phyloP scores from a whole-genome alignment of 164 flowering plant species.

The Stephania yunnanensis region DNA sequence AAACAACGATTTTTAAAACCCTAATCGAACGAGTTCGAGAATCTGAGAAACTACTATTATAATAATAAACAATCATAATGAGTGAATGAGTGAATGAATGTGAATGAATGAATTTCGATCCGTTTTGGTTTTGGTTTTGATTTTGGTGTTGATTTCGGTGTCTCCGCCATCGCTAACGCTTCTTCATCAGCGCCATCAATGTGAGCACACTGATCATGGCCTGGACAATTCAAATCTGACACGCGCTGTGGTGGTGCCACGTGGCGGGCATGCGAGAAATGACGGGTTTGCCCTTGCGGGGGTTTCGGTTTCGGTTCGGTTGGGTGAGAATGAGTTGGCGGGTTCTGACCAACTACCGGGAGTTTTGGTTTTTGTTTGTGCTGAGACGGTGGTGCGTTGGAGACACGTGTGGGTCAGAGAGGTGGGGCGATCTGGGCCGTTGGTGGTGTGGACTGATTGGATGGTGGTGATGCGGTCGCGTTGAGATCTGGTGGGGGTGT shows the following conservation, averaged over 20 bases:
- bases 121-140: not conserved
- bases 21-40: not conserved
- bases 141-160: not conserved
- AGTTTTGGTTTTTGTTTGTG: not conserved
- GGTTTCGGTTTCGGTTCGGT: not conserved
- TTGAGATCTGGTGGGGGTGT: too few relatives aligned
- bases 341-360: too few relatives aligned
- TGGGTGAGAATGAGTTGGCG: too few relatives aligned
- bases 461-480: too few relatives aligned
- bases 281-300: not conserved
- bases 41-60: not conserved
- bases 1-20: too few relatives aligned
- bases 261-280: not conserved
- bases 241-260: not conserved
- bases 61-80: too few relatives aligned
- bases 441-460: too few relatives aligned
- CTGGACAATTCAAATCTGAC: not conserved
- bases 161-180: constrained; percentile 3
- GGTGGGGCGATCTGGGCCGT: too few relatives aligned
- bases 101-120: not conserved
- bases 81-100: not conserved
- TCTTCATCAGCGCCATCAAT: not conserved
- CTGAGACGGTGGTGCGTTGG: not conserved
- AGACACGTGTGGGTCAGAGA: not conserved
- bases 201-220: not conserved